A percentile compares a stretch with the other conserved stretches of the same genome.
phyloP scores from a whole-genome alignment of 805 yeast genomes.

The Cyberlindnera veronae region DNA sequence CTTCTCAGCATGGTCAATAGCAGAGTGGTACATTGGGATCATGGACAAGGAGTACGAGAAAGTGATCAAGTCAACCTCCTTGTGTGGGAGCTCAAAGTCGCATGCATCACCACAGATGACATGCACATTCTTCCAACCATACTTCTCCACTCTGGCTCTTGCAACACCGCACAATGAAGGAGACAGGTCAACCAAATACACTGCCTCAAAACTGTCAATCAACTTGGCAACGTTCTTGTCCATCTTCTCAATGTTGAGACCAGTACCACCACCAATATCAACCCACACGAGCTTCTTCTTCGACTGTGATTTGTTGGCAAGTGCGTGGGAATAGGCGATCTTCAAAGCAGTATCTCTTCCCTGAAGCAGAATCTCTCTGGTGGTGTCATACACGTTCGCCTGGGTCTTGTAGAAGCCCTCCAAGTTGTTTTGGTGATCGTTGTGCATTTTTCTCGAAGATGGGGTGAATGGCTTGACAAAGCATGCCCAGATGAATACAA shows the following conservation, averaged over 20 bases:
- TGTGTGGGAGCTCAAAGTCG: conserved; percentile 51
- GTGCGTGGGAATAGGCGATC: conserved; percentile 56
- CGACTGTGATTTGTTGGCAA: conserved; percentile 27
- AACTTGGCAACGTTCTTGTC: conserved; percentile 39
- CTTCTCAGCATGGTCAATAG: conserved; percentile 62
- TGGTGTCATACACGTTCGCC: conserved; percentile 72
- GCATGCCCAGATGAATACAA: conserved; percentile 33
- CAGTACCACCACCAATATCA: conserved; percentile 87
- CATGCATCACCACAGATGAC: conserved; percentile 75
- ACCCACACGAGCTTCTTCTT: conserved; percentile 57
- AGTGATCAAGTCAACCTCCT: conserved; percentile 66
- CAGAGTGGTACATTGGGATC: conserved; percentile 82
- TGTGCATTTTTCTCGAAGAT: conserved; percentile 22
- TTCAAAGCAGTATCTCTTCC: conserved; percentile 67
- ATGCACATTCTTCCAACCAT: conserved; percentile 57
- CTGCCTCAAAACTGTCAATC: conserved; percentile 49
- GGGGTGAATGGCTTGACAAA: conserved; percentile 32
- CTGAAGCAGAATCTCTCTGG: conserved; percentile 61
- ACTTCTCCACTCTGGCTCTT: conserved; percentile 45
- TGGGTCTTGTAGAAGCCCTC: conserved; percentile 74
- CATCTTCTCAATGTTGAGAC: conserved; percentile 78
- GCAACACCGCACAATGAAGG: conserved; percentile 78
- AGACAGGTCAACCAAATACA: conserved; percentile 72
- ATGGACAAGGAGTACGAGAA: conserved; percentile 79
- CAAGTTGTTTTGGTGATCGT: conserved; percentile 31